Evolutionary conservation across 495 filamentous ascomycete species (phyloP).

Genomic region (Penicillium robsamsonii): DNA sequence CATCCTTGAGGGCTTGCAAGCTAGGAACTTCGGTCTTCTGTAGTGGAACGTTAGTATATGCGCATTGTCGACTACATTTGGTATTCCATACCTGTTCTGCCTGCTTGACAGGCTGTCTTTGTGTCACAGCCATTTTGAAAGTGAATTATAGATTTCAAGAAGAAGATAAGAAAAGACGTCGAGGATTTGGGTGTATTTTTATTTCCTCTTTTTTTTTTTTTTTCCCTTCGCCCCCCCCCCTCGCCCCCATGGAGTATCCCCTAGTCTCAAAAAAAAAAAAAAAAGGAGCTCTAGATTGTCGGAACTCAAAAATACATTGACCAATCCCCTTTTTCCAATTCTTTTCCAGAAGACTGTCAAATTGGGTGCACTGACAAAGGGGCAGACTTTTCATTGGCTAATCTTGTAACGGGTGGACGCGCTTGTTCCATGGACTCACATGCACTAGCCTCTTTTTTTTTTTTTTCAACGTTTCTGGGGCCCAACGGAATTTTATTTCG

Average conservation of each 20-base stretch:
- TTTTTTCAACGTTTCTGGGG: constrained; percentile 11
- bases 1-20: constrained; percentile 10
- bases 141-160: background rate
- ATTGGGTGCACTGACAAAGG: constrained; percentile 5
- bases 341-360: constrained; percentile 14
- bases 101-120: constrained; percentile 10
- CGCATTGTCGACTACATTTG: background rate
- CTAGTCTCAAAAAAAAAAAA: constrained; percentile 5
- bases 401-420: constrained; percentile 2
- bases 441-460: constrained; percentile 3
- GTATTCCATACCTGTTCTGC: background rate
- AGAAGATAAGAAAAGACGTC: background rate
- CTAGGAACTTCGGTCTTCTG: constrained; percentile 5
- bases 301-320: background rate
- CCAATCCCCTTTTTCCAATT: constrained; percentile 7
- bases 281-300: constrained; percentile 8
- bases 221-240: background rate
- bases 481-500: constrained; percentile 6
- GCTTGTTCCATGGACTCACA: constrained; percentile 8
- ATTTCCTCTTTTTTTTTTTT: background rate
- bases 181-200: background rate
- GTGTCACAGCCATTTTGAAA: constrained; percentile 3
- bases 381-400: background rate
- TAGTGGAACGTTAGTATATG: background rate
- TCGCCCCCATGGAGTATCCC: constrained; percentile 7